Evolutionary conservation across 1,139 yeast species (phyloP).

Genomic region (Suhomyces guaymorum): DNA sequence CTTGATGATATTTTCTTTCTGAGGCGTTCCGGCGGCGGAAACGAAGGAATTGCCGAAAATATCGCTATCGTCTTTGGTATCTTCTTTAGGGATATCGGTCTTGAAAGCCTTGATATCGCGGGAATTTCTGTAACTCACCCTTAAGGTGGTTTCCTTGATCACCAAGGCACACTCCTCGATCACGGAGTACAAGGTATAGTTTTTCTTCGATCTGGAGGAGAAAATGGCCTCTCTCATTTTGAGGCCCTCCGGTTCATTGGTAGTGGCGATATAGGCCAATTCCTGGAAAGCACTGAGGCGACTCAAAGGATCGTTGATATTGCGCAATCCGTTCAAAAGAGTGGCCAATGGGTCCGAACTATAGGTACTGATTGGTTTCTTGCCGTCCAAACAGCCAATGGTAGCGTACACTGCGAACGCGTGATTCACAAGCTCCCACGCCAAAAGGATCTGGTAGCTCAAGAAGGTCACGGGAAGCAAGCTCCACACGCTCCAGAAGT

Average conservation of each 20-base stretch:
- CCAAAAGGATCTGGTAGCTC: slow-evolving; percentile 40
- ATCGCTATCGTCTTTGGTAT: slow-evolving; percentile 17
- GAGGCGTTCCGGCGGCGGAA: slow-evolving; percentile 9
- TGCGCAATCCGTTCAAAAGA: slow-evolving; percentile 68
- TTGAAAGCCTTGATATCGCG: slow-evolving; percentile 36
- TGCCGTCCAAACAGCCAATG: slow-evolving; percentile 79
- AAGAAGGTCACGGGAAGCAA: slow-evolving; percentile 37
- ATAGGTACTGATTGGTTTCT: slow-evolving; percentile 64
- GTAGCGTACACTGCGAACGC: slow-evolving; percentile 73
- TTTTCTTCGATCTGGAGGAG: slow-evolving; percentile 47
- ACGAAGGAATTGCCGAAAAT: slow-evolving; percentile 36
- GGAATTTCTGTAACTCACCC: slow-evolving; percentile 39
- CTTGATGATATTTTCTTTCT: slow-evolving; percentile 4
- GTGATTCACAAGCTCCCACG: slow-evolving; percentile 66
- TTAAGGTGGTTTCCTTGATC: slow-evolving; percentile 46
- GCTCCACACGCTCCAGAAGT: too few relatives aligned
- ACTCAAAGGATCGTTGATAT: slow-evolving; percentile 45
- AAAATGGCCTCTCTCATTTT: slow-evolving; percentile 57
- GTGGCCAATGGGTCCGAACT: slow-evolving; percentile 76
- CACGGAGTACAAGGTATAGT: slow-evolving; percentile 57
- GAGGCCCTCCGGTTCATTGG: slow-evolving; percentile 41
- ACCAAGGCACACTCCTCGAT: slow-evolving; percentile 60
- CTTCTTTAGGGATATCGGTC: slow-evolving; percentile 15
- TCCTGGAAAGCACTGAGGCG: slow-evolving; percentile 76
- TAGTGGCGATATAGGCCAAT: slow-evolving; percentile 59